These are phyloP conservation scores for Chytriomyces confervae DNA, from an alignment of 192 early-diverging fungal genomes.

Conservation along the genomic window DNA sequence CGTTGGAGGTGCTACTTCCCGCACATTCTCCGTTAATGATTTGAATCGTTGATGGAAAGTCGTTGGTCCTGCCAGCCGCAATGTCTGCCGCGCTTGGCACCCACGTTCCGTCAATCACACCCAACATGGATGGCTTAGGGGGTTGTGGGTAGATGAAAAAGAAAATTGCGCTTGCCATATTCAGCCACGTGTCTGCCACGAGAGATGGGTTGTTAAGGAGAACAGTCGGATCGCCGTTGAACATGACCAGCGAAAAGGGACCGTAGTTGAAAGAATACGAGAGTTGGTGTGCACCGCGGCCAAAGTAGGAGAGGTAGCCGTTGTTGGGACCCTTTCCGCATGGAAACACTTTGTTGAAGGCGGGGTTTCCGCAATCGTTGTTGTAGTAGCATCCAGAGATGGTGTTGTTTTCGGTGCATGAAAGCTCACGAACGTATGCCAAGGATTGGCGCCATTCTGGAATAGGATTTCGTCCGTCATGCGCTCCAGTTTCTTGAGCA, in stretches of 20 bases:
- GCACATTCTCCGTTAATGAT: conserved; percentile 33
- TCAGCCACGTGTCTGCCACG: conserved; percentile 31
- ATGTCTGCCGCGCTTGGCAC: conserved; percentile 22
- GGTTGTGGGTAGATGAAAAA: conserved; percentile 30
- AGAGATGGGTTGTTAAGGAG: conserved; percentile 12
- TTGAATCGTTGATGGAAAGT: conserved; percentile 28
- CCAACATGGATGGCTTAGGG: conserved; percentile 31
- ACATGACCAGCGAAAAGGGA: conserved; percentile 7
- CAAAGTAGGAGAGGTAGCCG: conserved; percentile 15
- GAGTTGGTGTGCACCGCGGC: conserved; percentile 27
- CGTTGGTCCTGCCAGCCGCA: conserved; percentile 7
- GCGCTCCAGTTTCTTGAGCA: conserved; percentile 30
- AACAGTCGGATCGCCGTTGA: conserved; percentile 4
- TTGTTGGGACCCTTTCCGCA: conserved; percentile 10
- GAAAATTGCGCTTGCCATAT: conserved; percentile 19
- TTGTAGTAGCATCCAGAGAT: conserved; percentile 18
- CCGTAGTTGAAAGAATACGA: conserved; percentile 29
- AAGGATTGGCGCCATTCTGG: conserved; percentile 25
- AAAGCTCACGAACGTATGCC: conserved; percentile 13
- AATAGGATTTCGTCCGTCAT: conserved; percentile 5
- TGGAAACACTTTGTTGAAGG: conserved; percentile 14
- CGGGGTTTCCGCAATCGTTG: conserved; percentile 25
- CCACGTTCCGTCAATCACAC: conserved; percentile 24
- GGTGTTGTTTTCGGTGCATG: conserved; percentile 11
- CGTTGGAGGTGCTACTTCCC: not conserved